These are phyloP conservation scores for Heracleum sosnowskyi DNA, from an alignment of 129 eudicot species.

Conservation along the genomic window DNA sequence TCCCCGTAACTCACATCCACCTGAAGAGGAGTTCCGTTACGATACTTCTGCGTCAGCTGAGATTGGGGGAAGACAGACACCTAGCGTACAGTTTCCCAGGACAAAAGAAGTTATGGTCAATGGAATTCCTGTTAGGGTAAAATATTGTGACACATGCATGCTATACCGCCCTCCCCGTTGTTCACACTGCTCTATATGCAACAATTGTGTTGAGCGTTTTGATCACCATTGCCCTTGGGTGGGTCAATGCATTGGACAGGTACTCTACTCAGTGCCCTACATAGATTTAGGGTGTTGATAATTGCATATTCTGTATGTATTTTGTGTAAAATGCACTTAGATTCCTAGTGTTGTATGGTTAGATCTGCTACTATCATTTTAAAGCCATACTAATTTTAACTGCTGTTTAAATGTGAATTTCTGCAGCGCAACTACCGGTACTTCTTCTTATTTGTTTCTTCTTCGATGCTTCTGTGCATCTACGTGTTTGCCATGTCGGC, in stretches of 20 bases:
- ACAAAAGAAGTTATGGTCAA: constrained; percentile 92
- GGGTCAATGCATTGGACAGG: constrained; percentile 92
- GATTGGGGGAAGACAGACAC: constrained; percentile 69
- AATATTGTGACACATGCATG: constrained; percentile 97
- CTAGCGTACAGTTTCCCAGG: constrained; percentile 72
- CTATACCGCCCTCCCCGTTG: constrained; percentile 94
- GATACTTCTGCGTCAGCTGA: constrained; percentile 51
- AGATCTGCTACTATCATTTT: not conserved
- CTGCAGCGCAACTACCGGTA: constrained; percentile 83
- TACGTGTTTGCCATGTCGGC: constrained; percentile 72
- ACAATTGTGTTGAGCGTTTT: constrained; percentile 91
- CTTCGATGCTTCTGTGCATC: constrained; percentile 72
- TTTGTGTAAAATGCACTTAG: not conserved
- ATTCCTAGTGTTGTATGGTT: not conserved
- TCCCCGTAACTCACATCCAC: constrained; percentile 84
- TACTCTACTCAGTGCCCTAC: constrained; percentile 7
- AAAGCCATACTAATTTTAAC: constrained; percentile 1
- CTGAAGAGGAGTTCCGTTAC: constrained; percentile 72
- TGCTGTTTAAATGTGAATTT: constrained; percentile 6
- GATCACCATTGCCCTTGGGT: constrained; percentile 99
- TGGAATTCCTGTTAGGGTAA: constrained; percentile 75
- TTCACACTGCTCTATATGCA: constrained; percentile 91
- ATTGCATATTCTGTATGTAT: not conserved
- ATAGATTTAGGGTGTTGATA: not conserved
- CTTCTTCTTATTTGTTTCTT: constrained; percentile 75